Conservation (phyloP, 2,329 filamentous ascomycete genomes). For the Fusarium incarnatum region DNA sequence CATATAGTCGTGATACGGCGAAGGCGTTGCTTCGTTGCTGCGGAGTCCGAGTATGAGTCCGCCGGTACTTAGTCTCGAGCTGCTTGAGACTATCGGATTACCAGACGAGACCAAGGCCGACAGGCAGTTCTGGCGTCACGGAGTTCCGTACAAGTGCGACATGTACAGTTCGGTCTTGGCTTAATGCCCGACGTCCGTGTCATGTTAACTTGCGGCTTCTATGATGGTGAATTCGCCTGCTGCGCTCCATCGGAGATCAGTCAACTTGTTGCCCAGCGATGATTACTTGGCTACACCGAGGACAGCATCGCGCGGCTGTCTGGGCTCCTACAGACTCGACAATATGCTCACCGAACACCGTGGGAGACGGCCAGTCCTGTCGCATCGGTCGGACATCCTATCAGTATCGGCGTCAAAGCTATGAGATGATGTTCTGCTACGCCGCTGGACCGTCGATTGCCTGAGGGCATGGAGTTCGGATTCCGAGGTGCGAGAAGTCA, state of each 20-base stretch:
- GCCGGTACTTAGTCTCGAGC: neutral
- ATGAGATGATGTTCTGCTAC: neutral
- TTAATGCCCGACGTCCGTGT: neutral
- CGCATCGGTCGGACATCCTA: neutral
- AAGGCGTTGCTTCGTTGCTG: neutral
- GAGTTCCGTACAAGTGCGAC: neutral
- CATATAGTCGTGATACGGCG: neutral
- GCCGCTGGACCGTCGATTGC: neutral
- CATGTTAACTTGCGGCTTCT: too few species aligned
- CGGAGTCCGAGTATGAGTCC: neutral
- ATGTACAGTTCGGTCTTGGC: neutral
- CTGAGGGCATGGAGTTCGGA: neutral
- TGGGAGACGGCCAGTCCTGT: neutral
- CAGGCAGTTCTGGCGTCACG: neutral
- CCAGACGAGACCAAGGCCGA: neutral
- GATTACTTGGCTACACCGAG: neutral
- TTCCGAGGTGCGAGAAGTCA: neutral
- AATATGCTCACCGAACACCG: neutral
- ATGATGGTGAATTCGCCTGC: too few species aligned
- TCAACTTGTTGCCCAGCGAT: neutral
- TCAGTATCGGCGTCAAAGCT: neutral
- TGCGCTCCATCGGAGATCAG: neutral
- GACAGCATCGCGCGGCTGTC: too few species aligned
- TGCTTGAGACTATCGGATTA: neutral
- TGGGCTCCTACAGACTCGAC: neutral